Evolutionary conservation across 306 rosid species (phyloP), one percentile per base, ranked within the genome.

Genomic region (Prunus mira): DNA sequence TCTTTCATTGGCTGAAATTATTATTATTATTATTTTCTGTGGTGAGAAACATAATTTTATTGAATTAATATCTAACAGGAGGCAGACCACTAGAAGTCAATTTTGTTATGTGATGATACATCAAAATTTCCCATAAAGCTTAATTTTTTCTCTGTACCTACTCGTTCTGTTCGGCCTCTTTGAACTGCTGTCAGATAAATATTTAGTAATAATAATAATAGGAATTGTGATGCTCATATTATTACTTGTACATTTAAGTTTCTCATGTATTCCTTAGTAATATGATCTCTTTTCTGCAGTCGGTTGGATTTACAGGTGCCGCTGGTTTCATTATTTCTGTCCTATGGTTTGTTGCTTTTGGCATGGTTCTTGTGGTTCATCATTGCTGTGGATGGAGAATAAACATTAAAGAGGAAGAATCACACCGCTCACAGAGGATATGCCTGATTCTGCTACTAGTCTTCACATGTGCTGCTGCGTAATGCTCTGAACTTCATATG

Each of bases 251-350:
- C 57, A 0, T 24, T 3, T 38, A 41, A 22, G 76, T 73, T 56
- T 58, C 17, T 45, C 34, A 20, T 25, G 1, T 5, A 28, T 46
- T 46, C 41, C 12, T 8, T 61, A 1, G 13, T 60, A 61, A 73
- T 27, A 19, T n/a, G 18, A 12, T 73, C 54, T 43, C 51, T 55
- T 68, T 27, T 74, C 51, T 83, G 84, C 87, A 96, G 99, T 96
- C 99, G 30, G 99, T 96, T 86, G 99, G 93, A 79, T 96, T 96
- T 82, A 96, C 97, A 1, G 99, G 98, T 51, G 90, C 87, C 0
- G 84, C 90, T 67, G 99, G 92, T 78, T 92, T 96, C 69, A 57
- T 92, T 84, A 94, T 96, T 83, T 84, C 99, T 11, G 30, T 88
- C 62, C 63, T 96, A 20, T 96, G 99, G 99, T 89, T 96, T 76